These are phyloP conservation scores for Candida mattraensis DNA, from an alignment of 805 yeast genomes.

Conservation along the genomic window DNA sequence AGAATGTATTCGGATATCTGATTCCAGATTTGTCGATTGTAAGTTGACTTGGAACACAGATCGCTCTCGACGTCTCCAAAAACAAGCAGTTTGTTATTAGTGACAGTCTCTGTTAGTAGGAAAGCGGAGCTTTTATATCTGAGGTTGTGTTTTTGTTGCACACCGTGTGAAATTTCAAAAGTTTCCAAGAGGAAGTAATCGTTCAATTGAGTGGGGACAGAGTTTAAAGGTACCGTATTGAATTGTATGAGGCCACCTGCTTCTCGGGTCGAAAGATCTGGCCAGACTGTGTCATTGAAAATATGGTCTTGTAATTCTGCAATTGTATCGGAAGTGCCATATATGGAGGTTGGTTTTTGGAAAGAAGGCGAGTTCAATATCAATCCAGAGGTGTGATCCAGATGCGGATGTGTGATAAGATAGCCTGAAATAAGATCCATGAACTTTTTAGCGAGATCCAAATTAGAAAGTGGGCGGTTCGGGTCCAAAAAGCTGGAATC, in stretches of 20 bases:
- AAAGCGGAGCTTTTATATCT: slow-evolving; percentile 58
- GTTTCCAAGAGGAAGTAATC: slow-evolving; percentile 40
- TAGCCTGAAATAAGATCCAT: slow-evolving; percentile 41
- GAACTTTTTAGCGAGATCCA: slow-evolving; percentile 24
- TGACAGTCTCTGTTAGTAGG: slow-evolving; percentile 39
- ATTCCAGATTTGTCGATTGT: slow-evolving; percentile 54
- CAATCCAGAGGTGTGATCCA: slow-evolving; percentile 75
- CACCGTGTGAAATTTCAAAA: slow-evolving; percentile 43
- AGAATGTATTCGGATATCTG: slow-evolving; percentile 48
- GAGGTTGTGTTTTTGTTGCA: neutral
- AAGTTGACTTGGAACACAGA: slow-evolving; percentile 37
- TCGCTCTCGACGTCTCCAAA: slow-evolving; percentile 90
- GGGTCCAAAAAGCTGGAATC: slow-evolving; percentile 3
- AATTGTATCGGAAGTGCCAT: slow-evolving; percentile 55
- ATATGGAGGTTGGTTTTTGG: slow-evolving; percentile 39
- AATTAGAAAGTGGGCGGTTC: slow-evolving; percentile 6
- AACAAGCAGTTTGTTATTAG: slow-evolving; percentile 46
- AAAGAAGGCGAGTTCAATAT: slow-evolving; percentile 70
- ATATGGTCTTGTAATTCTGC: slow-evolving; percentile 51
- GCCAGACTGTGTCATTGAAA: slow-evolving; percentile 83
- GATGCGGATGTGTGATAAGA: slow-evolving; percentile 77
- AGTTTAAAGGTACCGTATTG: slow-evolving; percentile 4
- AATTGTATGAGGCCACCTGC: slow-evolving; percentile 25
- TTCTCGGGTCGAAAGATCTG: slow-evolving; percentile 49
- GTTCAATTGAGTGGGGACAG: slow-evolving; percentile 19